Percentiles rank a stretch among this genome's conserved stretches.
Conservation (phyloP, 331 rosid genomes). For the Phaseolus coccineus region DNA sequence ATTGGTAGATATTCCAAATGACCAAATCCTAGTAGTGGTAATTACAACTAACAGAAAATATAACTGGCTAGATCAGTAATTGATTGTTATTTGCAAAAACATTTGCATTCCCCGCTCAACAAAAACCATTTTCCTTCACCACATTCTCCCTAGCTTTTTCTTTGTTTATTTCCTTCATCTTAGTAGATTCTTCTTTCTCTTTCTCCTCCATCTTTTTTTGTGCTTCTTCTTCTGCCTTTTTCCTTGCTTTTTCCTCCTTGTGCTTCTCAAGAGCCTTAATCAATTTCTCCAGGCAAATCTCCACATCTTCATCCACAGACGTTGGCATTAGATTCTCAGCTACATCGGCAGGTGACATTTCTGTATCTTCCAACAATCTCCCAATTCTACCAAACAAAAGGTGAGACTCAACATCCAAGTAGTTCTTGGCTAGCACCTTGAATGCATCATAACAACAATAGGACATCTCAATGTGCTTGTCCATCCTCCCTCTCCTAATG, state of each 20-base stretch:
- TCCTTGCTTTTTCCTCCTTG: slow-evolving; percentile 48
- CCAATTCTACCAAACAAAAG: slow-evolving; percentile 45
- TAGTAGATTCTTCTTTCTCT: not conserved
- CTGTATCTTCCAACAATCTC: slow-evolving; percentile 47
- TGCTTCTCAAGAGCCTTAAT: slow-evolving; percentile 52
- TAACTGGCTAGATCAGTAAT: not conserved
- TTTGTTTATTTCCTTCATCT: not conserved
- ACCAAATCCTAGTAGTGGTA: slow-evolving; percentile 36
- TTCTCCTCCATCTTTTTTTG: slow-evolving; percentile 21
- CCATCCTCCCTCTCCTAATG: slow-evolving; percentile 56
- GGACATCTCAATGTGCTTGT: slow-evolving; percentile 49
- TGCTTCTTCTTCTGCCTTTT: slow-evolving; percentile 42
- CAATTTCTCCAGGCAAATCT: slow-evolving; percentile 49
- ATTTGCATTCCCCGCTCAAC: slow-evolving; percentile 19
- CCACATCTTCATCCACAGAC: slow-evolving; percentile 38
- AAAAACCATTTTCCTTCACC: slow-evolving; percentile 48
- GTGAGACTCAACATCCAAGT: slow-evolving; percentile 49
- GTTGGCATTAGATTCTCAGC: slow-evolving; percentile 72
- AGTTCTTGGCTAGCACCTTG: slow-evolving; percentile 46
- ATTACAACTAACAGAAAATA: not conserved
- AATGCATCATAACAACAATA: slow-evolving; percentile 51
- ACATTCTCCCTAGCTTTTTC: slow-evolving; percentile 9
- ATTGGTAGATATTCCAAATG: slow-evolving; percentile 32
- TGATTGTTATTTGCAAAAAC: not conserved
- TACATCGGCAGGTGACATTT: slow-evolving; percentile 62